Evolutionary conservation across 805 yeast genomes (phyloP), one percentile per base, ranked within the genome.

Genomic region (Brettanomyces naardenensis): DNA sequence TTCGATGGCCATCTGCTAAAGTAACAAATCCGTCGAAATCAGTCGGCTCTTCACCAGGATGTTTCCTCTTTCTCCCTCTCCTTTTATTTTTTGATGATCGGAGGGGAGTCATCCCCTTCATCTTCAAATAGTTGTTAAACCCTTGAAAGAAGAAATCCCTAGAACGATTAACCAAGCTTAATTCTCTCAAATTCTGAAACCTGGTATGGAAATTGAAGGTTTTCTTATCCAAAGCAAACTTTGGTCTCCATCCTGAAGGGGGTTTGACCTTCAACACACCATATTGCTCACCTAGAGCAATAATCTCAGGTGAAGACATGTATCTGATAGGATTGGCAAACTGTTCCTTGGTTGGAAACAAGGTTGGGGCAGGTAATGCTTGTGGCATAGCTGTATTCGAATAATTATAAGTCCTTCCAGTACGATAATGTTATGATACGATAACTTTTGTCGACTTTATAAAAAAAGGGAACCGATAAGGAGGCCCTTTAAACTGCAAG

Each of bases 191-290:
- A 33, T 68, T 71, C 53, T 83, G 92, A n/a, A 78, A 53, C 38
- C 94, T 58, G 6, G 87, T 80, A 44, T 74, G 78, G 51, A 84
- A 83, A 35, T 59, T 66, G 56, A 83, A 82, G n/a, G 52, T 53
- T 5, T 60, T 49, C 33, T 65, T 62, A 35, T 80, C 66, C 17
- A 82, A 60, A 38, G 76, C 66, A 44, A 80, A 69, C 0, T 74
- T 75, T 0, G 80, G 79, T 33, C 52, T 53, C 78, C 79, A 75
- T n/a, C 49, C 57, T 14, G 44, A 38, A 0, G 80, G 80, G 4
- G 80, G 80, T 6, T 64, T 61, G 2, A 75, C 48, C 47, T 75
- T 75, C 22, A 75, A 54, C n/a, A 75, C 59, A 3, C 80, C 80
- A 47, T 56, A 72, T 35, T 62, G 47, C 6, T 57, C 56, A 4